Conservation (phyloP, 768 basidiomycete species). For the Pleurotus citrinopileatus region DNA sequence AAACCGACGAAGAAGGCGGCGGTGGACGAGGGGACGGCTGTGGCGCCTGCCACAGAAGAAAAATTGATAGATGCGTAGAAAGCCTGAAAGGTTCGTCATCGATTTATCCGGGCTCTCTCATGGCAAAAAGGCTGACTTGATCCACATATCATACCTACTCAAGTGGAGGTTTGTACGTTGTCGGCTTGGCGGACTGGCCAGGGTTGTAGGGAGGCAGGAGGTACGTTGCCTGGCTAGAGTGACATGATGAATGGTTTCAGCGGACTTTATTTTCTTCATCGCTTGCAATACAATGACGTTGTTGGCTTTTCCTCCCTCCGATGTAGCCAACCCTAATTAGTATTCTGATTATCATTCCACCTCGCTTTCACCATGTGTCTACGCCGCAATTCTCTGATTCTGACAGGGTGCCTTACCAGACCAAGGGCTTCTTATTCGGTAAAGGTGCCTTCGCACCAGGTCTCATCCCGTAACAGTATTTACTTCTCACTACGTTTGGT, state of each 20-base stretch:
- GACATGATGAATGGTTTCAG: slow-evolving; percentile 9
- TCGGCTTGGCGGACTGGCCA: slow-evolving; percentile 5
- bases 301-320: not conserved
- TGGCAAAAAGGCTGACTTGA: slow-evolving; percentile 6
- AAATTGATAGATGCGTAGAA: slow-evolving; percentile 68
- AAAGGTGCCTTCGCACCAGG: no score
- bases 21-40: slow-evolving; percentile 34
- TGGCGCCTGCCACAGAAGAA: slow-evolving; percentile 36
- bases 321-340: not conserved
- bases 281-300: slow-evolving; percentile 5
- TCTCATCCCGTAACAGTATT: not conserved
- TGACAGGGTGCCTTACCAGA: not conserved
- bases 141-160: not conserved
- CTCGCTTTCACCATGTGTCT: slow-evolving; percentile 7
- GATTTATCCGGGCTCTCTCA: not conserved
- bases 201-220: not conserved
- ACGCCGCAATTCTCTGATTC: slow-evolving; percentile 1
- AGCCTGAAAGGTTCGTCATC: slow-evolving; percentile 12
- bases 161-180: not conserved
- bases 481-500: slow-evolving; percentile 11
- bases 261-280: slow-evolving; percentile 9
- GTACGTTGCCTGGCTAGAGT: not conserved
- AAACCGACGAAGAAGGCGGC: slow-evolving; percentile 69
- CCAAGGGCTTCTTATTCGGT: not conserved
- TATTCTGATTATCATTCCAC: not conserved